Percentiles rank a stretch among this genome's conserved stretches.
Conservation (phyloP, 2,329 filamentous ascomycete genomes). For the Cladosporium sp. region DNA sequence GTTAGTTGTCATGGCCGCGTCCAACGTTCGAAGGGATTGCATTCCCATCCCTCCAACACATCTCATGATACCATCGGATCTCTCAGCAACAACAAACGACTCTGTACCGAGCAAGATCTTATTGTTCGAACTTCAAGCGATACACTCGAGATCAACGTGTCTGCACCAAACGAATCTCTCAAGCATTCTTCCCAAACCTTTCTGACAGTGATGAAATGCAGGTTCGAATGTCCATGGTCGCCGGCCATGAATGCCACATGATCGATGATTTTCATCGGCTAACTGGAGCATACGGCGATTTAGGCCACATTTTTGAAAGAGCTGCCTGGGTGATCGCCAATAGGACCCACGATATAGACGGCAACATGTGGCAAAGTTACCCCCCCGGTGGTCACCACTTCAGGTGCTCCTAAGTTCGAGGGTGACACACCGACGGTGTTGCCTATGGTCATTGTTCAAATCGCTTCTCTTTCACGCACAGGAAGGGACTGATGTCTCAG, state of each 20-base stretch:
- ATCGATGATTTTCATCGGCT: too few relatives aligned
- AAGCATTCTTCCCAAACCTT: too few relatives aligned
- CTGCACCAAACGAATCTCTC: too few relatives aligned
- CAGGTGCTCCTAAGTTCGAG: background rate
- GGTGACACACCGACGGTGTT: background rate
- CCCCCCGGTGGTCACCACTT: background rate
- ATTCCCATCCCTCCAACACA: background rate
- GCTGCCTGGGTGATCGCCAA: too few relatives aligned
- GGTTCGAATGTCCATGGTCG: too few relatives aligned
- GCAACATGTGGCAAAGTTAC: background rate
- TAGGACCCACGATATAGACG: background rate
- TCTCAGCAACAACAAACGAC: background rate
- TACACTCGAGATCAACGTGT: too few relatives aligned
- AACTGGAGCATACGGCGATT: too few relatives aligned
- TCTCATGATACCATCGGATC: background rate
- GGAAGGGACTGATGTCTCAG: background rate
- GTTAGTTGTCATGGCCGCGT: background rate
- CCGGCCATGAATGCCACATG: too few relatives aligned
- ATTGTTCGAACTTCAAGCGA: background rate
- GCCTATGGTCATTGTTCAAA: background rate
- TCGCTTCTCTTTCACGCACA: background rate
- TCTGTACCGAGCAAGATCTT: background rate
- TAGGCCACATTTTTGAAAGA: too few relatives aligned
- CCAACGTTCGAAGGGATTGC: background rate
- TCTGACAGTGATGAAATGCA: too few relatives aligned